These are phyloP conservation scores for Periconia digitata DNA, from an alignment of 2,329 filamentous ascomycete species.

Conservation along the genomic window DNA sequence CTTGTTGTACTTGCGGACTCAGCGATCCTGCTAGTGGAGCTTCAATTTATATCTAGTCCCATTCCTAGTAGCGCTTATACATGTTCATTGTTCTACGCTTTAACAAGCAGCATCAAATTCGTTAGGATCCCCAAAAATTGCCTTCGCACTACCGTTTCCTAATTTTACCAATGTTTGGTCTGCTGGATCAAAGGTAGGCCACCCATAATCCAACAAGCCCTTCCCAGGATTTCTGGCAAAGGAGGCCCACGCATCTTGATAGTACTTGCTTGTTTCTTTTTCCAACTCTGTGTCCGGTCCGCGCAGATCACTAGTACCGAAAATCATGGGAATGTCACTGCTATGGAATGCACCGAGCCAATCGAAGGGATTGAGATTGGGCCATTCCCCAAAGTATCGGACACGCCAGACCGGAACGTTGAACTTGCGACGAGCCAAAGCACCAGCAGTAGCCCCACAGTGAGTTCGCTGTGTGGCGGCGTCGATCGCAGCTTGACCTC, in stretches of 20 bases:
- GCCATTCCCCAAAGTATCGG: slow-evolving; percentile 21
- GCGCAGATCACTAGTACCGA: slow-evolving; percentile 22
- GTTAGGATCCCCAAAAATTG: slow-evolving; percentile 33
- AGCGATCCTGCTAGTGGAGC: too few species aligned
- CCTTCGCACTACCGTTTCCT: slow-evolving; percentile 25
- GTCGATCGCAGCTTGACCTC: slow-evolving; percentile 21
- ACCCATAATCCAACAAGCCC: slow-evolving; percentile 13
- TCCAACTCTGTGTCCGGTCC: slow-evolving; percentile 24
- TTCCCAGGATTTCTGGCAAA: slow-evolving; percentile 34
- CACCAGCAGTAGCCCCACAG: slow-evolving; percentile 17
- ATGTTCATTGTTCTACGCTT: too few species aligned
- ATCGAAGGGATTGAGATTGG: slow-evolving; percentile 19
- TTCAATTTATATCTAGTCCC: too few species aligned
- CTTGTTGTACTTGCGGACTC: too few species aligned
- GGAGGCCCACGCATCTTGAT: slow-evolving; percentile 32
- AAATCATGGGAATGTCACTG: slow-evolving; percentile 27
- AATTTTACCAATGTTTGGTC: slow-evolving; percentile 19
- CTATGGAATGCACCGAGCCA: slow-evolving; percentile 27
- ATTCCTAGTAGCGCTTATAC: too few species aligned
- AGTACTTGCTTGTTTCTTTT: slow-evolving; percentile 27
- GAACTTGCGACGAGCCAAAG: slow-evolving; percentile 16
- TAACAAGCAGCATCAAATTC: slow-evolving; percentile 18
- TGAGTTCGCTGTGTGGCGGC: slow-evolving; percentile 17
- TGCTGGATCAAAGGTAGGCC: slow-evolving; percentile 19
- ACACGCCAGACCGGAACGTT: slow-evolving; percentile 20